Evolutionary conservation across 257 asterid genomes (phyloP).

Genomic region (Avicennia marina): DNA sequence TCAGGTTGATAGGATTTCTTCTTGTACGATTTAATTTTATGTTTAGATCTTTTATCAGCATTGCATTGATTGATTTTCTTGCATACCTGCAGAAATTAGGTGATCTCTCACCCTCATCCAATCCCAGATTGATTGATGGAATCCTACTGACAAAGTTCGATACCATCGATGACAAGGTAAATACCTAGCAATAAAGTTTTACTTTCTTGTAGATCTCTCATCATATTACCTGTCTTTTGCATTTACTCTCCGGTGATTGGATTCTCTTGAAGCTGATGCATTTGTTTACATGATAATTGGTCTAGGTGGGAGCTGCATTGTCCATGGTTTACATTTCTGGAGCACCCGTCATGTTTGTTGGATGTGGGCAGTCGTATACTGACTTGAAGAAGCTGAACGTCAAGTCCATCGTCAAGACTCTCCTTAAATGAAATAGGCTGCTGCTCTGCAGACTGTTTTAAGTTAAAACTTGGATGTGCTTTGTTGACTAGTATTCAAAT

Average conservation of each 20-base stretch:
- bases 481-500: neutral
- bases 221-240: too few species aligned
- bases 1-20: slow-evolving; percentile 46
- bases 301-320: slow-evolving; percentile 92
- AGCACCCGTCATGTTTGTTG: slow-evolving; percentile 92
- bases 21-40: neutral
- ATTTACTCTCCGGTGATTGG: neutral
- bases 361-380: slow-evolving; percentile 93
- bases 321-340: slow-evolving; percentile 98
- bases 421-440: slow-evolving; percentile 51
- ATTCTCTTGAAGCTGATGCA: neutral
- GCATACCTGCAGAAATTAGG: slow-evolving; percentile 67
- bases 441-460: neutral
- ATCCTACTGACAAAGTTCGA: slow-evolving; percentile 93
- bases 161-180: slow-evolving; percentile 93
- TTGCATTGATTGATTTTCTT: neutral
- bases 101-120: slow-evolving; percentile 78
- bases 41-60: neutral
- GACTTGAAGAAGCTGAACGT: slow-evolving; percentile 95
- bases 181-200: neutral
- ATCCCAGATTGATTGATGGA: slow-evolving; percentile 90
- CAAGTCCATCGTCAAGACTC: slow-evolving; percentile 88
- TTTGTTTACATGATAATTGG: slow-evolving; percentile 2
- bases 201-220: too few species aligned
- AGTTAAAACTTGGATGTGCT: neutral